Evolutionary conservation across 148 eudicot genomes (phyloP).

Genomic region (Nyssa sinensis): DNA sequence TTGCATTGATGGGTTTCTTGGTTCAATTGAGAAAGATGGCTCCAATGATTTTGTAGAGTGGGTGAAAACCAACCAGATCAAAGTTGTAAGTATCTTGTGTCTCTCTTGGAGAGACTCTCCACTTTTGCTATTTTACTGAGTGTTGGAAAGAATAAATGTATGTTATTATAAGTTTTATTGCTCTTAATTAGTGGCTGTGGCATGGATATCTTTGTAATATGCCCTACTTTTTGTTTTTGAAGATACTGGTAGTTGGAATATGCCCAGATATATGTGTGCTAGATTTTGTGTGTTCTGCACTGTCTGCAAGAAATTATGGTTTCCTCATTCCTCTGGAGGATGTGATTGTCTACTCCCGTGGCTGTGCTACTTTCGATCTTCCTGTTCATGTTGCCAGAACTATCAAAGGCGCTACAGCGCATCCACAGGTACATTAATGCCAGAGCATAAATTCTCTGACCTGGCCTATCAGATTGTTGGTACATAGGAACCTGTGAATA

Average conservation of each 20-base stretch:
- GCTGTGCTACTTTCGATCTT: conserved; percentile 89
- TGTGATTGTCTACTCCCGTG: conserved; percentile 79
- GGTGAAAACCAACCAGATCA: conserved; percentile 76
- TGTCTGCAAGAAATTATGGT: conserved; percentile 87
- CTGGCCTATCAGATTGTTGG: neutral
- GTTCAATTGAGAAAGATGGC: conserved; percentile 78
- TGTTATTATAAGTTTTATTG: neutral
- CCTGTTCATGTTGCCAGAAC: conserved; percentile 60
- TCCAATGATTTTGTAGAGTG: conserved; percentile 85
- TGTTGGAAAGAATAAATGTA: neutral
- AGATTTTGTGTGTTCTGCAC: conserved; percentile 77
- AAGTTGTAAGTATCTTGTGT: conserved; percentile 56
- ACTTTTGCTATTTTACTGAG: neutral
- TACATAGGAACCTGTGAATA: neutral
- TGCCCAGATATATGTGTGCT: conserved; percentile 94
- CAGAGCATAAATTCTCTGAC: neutral
- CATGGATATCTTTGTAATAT: neutral
- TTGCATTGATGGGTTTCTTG: conserved; percentile 90
- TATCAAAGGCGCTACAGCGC: conserved; percentile 58
- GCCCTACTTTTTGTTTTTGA: conserved; percentile 17
- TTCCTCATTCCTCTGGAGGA: conserved; percentile 72
- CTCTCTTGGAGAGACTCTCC: neutral
- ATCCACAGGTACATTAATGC: conserved; percentile 70
- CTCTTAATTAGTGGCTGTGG: neutral
- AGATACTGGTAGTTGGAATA: conserved; percentile 89